Evolutionary conservation across 1,139 yeast genomes (phyloP).

Genomic region (Geotrichum histeridarum): DNA sequence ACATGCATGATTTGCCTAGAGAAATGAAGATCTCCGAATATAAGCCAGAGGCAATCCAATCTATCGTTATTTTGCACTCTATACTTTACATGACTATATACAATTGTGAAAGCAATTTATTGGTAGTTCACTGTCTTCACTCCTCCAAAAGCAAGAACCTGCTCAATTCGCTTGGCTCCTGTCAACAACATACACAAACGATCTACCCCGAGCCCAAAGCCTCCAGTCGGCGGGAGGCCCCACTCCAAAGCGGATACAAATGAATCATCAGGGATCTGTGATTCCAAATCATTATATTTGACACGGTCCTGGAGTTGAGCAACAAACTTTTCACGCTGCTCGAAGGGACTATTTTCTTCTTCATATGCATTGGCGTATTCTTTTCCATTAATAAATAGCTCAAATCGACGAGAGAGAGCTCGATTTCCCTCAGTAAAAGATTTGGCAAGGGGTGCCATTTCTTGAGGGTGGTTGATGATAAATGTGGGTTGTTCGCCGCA

Average conservation of each 20-base stretch:
- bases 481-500: slow-evolving; percentile 55
- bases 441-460: slow-evolving; percentile 84
- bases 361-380: slow-evolving; percentile 94
- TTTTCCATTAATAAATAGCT: slow-evolving; percentile 69
- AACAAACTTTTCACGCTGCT: slow-evolving; percentile 57
- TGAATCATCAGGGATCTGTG: slow-evolving; percentile 64
- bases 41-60: too few relatives aligned
- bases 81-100: neutral
- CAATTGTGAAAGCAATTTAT: slow-evolving; percentile 14
- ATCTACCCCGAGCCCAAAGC: slow-evolving; percentile 96
- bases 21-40: too few relatives aligned
- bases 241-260: slow-evolving; percentile 76
- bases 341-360: slow-evolving; percentile 84
- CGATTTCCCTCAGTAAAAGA: slow-evolving; percentile 40
- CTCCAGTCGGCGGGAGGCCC: slow-evolving; percentile 97
- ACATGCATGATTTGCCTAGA: too few relatives aligned
- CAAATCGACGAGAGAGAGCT: slow-evolving; percentile 64
- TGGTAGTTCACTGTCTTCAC: slow-evolving; percentile 55
- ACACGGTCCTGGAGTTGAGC: slow-evolving; percentile 49
- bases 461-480: slow-evolving; percentile 77
- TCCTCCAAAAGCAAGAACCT: slow-evolving; percentile 78
- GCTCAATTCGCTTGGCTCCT: slow-evolving; percentile 62
- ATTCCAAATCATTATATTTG: slow-evolving; percentile 52
- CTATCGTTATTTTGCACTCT: too few relatives aligned
- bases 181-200: slow-evolving; percentile 76